phyloP scores from a whole-genome alignment of 208 protist genomes.

The Zelonia costaricensis region DNA sequence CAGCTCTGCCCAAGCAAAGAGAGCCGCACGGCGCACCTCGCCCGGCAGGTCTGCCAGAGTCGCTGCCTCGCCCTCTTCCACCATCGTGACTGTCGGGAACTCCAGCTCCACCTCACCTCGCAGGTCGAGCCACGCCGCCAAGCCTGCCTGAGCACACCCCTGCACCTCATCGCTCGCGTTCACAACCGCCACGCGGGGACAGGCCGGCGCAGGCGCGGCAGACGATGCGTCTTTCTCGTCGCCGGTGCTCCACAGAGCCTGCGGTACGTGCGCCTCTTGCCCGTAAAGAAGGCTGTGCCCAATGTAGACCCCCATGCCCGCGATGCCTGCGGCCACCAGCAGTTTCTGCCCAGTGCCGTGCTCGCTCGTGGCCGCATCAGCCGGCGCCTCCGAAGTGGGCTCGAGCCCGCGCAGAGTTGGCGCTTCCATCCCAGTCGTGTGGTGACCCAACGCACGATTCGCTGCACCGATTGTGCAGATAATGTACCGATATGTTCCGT shows the following conservation, averaged over 20 bases:
- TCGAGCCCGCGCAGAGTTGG: not conserved
- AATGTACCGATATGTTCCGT: no score
- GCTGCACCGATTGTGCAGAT: not conserved
- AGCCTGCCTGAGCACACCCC: slow-evolving; percentile 14
- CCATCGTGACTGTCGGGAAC: slow-evolving; percentile 58
- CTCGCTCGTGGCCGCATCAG: not conserved
- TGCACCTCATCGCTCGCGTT: slow-evolving; percentile 50
- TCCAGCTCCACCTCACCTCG: slow-evolving; percentile 29
- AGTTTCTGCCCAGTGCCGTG: slow-evolving; percentile 7
- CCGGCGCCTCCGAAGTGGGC: not conserved
- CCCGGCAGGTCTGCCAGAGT: slow-evolving; percentile 29
- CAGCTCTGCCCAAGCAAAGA: slow-evolving; percentile 55
- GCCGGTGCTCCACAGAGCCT: slow-evolving; percentile 38
- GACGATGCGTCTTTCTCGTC: not conserved
- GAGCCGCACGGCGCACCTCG: slow-evolving; percentile 35
- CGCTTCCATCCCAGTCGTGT: not conserved
- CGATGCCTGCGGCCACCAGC: slow-evolving; percentile 42
- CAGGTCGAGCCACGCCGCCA: slow-evolving; percentile 31
- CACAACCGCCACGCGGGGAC: slow-evolving; percentile 39
- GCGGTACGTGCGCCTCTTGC: slow-evolving; percentile 23
- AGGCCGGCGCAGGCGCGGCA: not conserved
- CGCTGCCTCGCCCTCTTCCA: slow-evolving; percentile 48
- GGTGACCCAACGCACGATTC: not conserved
- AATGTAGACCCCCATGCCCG: slow-evolving; percentile 41
- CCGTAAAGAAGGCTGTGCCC: slow-evolving; percentile 40